Conservation (phyloP, 148 eudicot genomes). For the Camellia lanceoleosa region DNA sequence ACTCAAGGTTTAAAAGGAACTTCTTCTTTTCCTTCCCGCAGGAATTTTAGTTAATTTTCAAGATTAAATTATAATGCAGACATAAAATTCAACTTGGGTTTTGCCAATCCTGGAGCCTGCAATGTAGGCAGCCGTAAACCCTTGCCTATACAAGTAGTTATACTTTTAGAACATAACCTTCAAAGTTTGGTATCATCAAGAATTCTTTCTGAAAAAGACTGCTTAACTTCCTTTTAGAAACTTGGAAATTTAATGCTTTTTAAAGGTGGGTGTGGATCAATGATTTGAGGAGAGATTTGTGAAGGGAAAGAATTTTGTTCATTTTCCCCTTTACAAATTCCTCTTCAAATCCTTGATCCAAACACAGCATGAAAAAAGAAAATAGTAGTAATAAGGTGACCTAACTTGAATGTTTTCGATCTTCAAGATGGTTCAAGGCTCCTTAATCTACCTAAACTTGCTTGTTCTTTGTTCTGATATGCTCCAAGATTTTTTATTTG, state of each 20-base stretch:
- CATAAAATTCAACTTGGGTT: too few relatives aligned
- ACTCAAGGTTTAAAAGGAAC: not conserved
- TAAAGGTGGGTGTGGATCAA: too few relatives aligned
- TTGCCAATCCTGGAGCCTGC: too few relatives aligned
- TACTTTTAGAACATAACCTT: not conserved
- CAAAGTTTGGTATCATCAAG: not conserved
- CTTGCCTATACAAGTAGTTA: not conserved
- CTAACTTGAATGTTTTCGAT: not conserved
- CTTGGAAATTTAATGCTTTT: not conserved
- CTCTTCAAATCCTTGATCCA: too few relatives aligned
- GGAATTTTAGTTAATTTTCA: too few relatives aligned
- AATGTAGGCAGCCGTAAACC: too few relatives aligned
- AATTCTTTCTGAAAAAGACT: not conserved
- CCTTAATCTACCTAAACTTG: not conserved
- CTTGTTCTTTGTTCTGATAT: not conserved
- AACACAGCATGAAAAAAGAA: not conserved
- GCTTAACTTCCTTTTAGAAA: not conserved
- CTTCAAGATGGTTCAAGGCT: not conserved
- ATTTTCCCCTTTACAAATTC: too few relatives aligned
- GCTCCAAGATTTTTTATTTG: not conserved
- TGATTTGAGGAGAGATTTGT: too few relatives aligned
- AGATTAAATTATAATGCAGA: too few relatives aligned
- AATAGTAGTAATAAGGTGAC: not conserved
- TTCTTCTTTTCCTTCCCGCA: too few relatives aligned
- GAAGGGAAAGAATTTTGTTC: too few relatives aligned